These are phyloP conservation scores for Paspalum notatum DNA, from an alignment of 176 grass and related monocot genomes.

Conservation along the genomic window DNA sequence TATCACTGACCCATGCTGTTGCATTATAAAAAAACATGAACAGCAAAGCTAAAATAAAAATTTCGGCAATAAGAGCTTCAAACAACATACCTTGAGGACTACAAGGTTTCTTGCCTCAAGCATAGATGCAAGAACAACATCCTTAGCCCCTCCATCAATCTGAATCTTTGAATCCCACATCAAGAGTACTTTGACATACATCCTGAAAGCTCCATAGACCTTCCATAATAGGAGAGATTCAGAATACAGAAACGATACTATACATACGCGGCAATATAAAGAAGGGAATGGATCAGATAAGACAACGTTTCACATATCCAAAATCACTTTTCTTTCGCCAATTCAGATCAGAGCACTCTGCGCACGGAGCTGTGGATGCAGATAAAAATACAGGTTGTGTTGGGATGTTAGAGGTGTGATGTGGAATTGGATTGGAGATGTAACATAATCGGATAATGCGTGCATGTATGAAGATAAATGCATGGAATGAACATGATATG, in stretches of 20 bases:
- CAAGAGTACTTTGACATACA: constrained; percentile 96
- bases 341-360: neutral
- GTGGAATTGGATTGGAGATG: neutral
- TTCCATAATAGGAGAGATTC: constrained; percentile 54
- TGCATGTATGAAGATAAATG: neutral
- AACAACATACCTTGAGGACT: constrained; percentile 81
- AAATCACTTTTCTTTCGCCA: neutral
- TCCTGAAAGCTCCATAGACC: constrained; percentile 99
- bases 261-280: neutral
- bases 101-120: constrained; percentile 97
- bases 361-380: neutral
- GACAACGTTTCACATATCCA: neutral
- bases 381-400: neutral
- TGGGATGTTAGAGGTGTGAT: neutral
- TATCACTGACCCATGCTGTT: constrained; percentile 93
- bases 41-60: constrained; percentile 20
- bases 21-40: constrained; percentile 44
- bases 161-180: constrained; percentile 99
- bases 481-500: neutral
- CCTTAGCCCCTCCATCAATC: constrained; percentile 89
- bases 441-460: neutral
- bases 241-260: constrained; percentile 13
- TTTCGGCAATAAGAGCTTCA: constrained; percentile 25
- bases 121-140: constrained; percentile 84
- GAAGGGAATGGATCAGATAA: neutral